Evolutionary conservation across 164 flowering plant species (phyloP).

Genomic region (Vitis labrusca): DNA sequence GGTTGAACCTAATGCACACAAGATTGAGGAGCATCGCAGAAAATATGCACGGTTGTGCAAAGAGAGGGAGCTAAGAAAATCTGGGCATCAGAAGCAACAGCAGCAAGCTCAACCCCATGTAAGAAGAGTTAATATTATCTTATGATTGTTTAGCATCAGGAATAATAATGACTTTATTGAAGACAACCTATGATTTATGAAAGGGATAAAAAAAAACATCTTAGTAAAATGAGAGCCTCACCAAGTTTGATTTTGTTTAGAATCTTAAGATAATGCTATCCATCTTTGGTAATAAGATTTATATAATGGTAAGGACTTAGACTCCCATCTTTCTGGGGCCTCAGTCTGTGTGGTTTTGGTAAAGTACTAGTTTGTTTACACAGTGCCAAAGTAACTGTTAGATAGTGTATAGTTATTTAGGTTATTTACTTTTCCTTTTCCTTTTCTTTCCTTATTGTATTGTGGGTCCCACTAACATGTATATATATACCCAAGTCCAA

Average conservation of each 20-base stretch:
- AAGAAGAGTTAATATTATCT: slow-evolving; percentile 1
- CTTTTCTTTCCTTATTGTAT: too few species aligned
- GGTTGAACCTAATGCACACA: slow-evolving; percentile 50
- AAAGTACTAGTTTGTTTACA: not conserved
- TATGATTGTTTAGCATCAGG: not conserved
- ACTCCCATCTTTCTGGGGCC: not conserved
- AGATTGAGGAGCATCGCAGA: slow-evolving; percentile 37
- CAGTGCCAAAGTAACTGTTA: too few species aligned
- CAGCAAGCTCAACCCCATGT: slow-evolving; percentile 23
- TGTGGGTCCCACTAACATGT: too few species aligned
- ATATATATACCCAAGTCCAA: too few species aligned
- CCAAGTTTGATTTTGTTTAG: not conserved
- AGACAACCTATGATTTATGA: not conserved
- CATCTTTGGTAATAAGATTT: not conserved
- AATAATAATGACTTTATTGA: not conserved
- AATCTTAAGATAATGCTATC: not conserved
- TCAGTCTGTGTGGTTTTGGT: not conserved
- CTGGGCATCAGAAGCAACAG: slow-evolving; percentile 19
- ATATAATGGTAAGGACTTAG: not conserved
- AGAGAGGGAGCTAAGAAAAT: slow-evolving; percentile 23
- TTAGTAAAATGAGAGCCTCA: not conserved
- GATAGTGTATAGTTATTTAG: too few species aligned
- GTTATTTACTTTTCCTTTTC: too few species aligned
- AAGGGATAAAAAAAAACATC: not conserved
- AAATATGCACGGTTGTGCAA: slow-evolving; percentile 38